Percentiles rank a stretch among this genome's conserved stretches.
phyloP scores from a whole-genome alignment of 2,329 filamentous ascomycete species.

The Amphichorda felina region DNA sequence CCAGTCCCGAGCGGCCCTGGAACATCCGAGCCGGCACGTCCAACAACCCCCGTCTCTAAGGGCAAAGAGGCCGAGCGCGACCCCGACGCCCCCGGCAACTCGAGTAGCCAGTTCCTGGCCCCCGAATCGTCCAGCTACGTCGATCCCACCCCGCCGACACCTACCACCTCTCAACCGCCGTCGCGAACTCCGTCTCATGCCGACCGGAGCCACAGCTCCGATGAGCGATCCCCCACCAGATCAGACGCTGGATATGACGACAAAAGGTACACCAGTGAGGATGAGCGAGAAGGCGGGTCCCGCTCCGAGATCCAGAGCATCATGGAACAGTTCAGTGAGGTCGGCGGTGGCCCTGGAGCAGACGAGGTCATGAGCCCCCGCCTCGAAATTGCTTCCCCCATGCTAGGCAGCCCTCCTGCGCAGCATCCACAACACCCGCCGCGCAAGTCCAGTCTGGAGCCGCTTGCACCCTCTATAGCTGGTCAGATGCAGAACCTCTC shows the following conservation, averaged over 20 bases:
- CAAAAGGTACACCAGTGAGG: constrained; percentile 43
- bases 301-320: constrained; percentile 89
- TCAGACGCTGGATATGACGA: constrained; percentile 46
- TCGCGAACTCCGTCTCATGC: constrained; percentile 48
- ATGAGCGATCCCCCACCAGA: constrained; percentile 38
- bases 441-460: constrained; percentile 77
- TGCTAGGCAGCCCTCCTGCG: constrained; percentile 51
- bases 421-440: constrained; percentile 54
- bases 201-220: constrained; percentile 30
- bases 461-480: constrained; percentile 35
- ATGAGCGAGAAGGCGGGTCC: constrained; percentile 56
- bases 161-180: constrained; percentile 39
- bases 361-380: constrained; percentile 90
- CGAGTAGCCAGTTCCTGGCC: constrained; percentile 19
- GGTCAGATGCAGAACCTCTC: constrained; percentile 29
- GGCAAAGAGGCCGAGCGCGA: constrained; percentile 10
- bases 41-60: constrained; percentile 5
- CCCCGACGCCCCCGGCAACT: constrained; percentile 26
- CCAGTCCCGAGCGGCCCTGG: no score
- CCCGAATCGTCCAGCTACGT: constrained; percentile 37
- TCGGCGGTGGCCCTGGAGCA: constrained; percentile 55
- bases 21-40: not conserved
- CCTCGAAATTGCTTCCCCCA: constrained; percentile 69
- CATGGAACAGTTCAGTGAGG: constrained; percentile 88
- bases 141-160: constrained; percentile 47